A percentile compares a stretch with the other conserved stretches of the same genome.
phyloP scores from a whole-genome alignment of 805 yeast genomes.

The Myxozyma lipomycoides region DNA sequence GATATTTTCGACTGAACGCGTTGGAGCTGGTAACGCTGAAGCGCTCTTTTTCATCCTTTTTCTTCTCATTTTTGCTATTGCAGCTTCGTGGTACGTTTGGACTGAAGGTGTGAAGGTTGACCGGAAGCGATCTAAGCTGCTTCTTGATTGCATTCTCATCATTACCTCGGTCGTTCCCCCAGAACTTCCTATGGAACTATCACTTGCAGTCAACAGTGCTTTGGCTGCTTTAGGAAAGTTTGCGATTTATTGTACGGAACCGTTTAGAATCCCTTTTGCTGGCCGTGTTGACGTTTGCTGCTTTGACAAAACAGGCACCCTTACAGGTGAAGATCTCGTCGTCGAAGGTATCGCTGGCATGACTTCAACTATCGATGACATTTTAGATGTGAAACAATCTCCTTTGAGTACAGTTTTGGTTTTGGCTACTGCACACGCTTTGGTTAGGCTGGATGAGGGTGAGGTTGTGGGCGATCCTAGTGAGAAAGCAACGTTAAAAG shows the following conservation, averaged over 20 bases:
- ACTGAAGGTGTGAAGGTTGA: conserved; percentile 95
- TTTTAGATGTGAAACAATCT: conserved; percentile 55
- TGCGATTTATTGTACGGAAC: conserved; percentile 95
- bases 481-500: conserved; percentile 93
- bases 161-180: conserved; percentile 98
- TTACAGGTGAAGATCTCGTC: conserved; percentile 92
- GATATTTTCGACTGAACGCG: conserved; percentile 95
- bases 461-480: conserved; percentile 98
- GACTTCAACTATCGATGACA: conserved; percentile 39
- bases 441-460: conserved; percentile 91
- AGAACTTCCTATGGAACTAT: conserved; percentile 97
- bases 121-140: conserved; percentile 86
- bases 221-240: conserved; percentile 80
- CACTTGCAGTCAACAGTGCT: conserved; percentile 95
- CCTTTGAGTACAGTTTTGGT: conserved; percentile 66
- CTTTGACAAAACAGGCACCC: conserved; percentile 96
- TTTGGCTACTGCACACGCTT: conserved; percentile 93
- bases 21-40: conserved; percentile 92
- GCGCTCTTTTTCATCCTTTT: conserved; percentile 89
- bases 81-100: conserved; percentile 98
- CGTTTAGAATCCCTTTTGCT: conserved; percentile 95
- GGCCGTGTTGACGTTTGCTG: conserved; percentile 98
- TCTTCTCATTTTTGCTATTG: conserved; percentile 83
- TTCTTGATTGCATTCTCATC: conserved; percentile 91
- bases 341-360: conserved; percentile 96